Percentiles rank a stretch among this genome's conserved stretches.
phyloP scores from a whole-genome alignment of 768 basidiomycete species.

The Mycena vitilis region DNA sequence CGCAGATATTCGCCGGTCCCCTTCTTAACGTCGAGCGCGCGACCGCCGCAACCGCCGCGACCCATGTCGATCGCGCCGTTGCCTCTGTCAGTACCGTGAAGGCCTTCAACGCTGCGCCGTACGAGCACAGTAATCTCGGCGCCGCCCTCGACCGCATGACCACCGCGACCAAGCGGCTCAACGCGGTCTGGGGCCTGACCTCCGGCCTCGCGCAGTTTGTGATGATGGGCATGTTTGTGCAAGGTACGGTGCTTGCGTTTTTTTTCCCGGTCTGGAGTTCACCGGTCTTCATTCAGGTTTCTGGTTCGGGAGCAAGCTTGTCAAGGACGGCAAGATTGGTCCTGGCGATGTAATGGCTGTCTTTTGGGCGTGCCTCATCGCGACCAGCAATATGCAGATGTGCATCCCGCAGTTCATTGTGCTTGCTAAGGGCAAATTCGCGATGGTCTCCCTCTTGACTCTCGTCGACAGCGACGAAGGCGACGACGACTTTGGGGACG shows the following conservation, averaged over 20 bases:
- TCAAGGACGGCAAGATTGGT: constrained; percentile 66
- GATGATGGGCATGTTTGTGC: constrained; percentile 81
- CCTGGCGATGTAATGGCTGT: constrained; percentile 80
- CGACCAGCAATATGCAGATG: constrained; percentile 76
- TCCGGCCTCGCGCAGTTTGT: constrained; percentile 71
- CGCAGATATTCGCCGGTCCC: constrained; percentile 67
- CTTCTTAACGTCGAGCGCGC: constrained; percentile 64
- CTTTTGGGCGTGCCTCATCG: constrained; percentile 86
- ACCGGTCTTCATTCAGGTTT: constrained; percentile 52
- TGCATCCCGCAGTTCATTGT: constrained; percentile 72
- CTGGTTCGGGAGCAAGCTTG: constrained; percentile 83
- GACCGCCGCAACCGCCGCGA: constrained; percentile 67
- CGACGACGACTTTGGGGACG: constrained; percentile 33
- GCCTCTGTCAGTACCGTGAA: constrained; percentile 80
- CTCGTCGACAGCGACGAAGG: constrained; percentile 53
- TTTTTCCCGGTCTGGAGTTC: not conserved
- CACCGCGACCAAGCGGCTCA: constrained; percentile 56
- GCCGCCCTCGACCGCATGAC: constrained; percentile 53
- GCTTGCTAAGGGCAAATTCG: constrained; percentile 75
- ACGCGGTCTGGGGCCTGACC: constrained; percentile 70
- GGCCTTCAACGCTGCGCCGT: constrained; percentile 73
- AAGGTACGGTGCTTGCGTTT: constrained; percentile 45
- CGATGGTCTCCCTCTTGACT: constrained; percentile 68
- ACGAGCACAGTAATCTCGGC: constrained; percentile 60
- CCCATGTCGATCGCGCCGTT: constrained; percentile 72